Evolutionary conservation across 441 rosid genomes (phyloP), one percentile per base, ranked within the genome.

Genomic region (Francoa sonchifolia): DNA sequence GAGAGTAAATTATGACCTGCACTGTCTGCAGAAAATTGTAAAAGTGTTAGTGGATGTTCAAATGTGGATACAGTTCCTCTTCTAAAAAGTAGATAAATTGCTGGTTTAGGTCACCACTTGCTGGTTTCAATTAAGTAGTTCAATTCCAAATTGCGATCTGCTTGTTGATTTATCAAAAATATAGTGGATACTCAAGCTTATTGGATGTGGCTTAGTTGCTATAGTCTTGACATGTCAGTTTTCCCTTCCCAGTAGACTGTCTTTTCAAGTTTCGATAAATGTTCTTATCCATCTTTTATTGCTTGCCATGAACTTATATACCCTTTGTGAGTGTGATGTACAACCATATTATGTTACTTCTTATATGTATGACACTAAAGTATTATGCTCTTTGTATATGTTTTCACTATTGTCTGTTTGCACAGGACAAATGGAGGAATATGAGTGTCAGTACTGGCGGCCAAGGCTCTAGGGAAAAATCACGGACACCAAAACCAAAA

Each of bases 381-480:
- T 11, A 32, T 17, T 32, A 32, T 5, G 5, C 17, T 32, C 15
- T 11, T 32, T 15, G 35, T 27, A 33, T 17, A 8, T 8, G 2
- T 7, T 53, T n/a, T 36, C 27, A 48, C 8, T 42, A 7, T 32
- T 46, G 23, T 28, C 22, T 54, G 41, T 19, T 40, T 45, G 22
- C 21, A 11, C 45, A 50, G 95, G 95, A 84, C 47, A 85, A 85
- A 53, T 85, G 95, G 95, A 71, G 93, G 40, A 85, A 85, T 57
- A 48, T 81, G 64, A 68, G 72, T 65, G 87, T 82, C 48, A 72
- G 88, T 31, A 57, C 64, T 54, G 48, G 73, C 50, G 67, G 64
- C 45, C 80, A 66, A 73, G 75, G 76, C 55, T 68, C 82, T 47
- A 71, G 68, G 48, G 84, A 77, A 43, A 78, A 72, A 63, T 65